These are phyloP conservation scores for Nevesoporus exiguus DNA, from an alignment of 768 basidiomycete species.

Conservation along the genomic window DNA sequence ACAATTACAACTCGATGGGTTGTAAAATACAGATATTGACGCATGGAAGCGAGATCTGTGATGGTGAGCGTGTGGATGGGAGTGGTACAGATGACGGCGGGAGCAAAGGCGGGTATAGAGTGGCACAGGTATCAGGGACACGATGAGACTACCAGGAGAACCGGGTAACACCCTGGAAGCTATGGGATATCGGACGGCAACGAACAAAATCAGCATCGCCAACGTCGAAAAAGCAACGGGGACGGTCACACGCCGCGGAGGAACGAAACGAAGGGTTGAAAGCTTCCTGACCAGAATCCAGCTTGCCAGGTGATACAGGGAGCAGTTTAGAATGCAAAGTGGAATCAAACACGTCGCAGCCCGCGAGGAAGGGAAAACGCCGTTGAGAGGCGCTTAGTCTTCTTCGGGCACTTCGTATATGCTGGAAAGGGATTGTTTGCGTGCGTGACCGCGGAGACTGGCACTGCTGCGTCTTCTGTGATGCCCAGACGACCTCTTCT, in stretches of 20 bases:
- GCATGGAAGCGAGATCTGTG: slow-evolving; percentile 12
- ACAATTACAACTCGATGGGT: slow-evolving; percentile 3
- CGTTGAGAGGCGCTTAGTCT: slow-evolving; percentile 13
- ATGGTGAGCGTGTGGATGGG: slow-evolving; percentile 20
- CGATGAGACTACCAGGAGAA: slow-evolving; percentile 13
- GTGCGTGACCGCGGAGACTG: slow-evolving; percentile 30
- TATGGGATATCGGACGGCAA: slow-evolving; percentile 15
- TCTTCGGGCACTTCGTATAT: slow-evolving; percentile 34
- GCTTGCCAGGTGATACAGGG: slow-evolving; percentile 18
- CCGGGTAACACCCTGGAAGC: slow-evolving; percentile 13
- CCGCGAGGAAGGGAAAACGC: background rate
- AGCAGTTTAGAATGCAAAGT: background rate
- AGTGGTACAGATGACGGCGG: slow-evolving; percentile 28
- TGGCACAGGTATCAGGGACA: slow-evolving; percentile 32
- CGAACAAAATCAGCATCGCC: slow-evolving; percentile 25
- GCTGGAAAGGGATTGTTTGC: slow-evolving; percentile 31
- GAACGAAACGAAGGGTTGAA: slow-evolving; percentile 8
- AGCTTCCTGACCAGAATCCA: slow-evolving; percentile 15
- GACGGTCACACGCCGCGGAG: slow-evolving; percentile 14
- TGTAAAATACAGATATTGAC: slow-evolving; percentile 22
- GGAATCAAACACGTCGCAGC: background rate
- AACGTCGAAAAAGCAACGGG: slow-evolving; percentile 4
- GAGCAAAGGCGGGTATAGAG: slow-evolving; percentile 24
- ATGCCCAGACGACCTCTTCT: slow-evolving; percentile 21
- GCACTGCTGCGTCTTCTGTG: slow-evolving; percentile 32